These are phyloP conservation scores for Albophoma yamanashiensis DNA, from an alignment of 2,329 filamentous ascomycete species.

Conservation along the genomic window DNA sequence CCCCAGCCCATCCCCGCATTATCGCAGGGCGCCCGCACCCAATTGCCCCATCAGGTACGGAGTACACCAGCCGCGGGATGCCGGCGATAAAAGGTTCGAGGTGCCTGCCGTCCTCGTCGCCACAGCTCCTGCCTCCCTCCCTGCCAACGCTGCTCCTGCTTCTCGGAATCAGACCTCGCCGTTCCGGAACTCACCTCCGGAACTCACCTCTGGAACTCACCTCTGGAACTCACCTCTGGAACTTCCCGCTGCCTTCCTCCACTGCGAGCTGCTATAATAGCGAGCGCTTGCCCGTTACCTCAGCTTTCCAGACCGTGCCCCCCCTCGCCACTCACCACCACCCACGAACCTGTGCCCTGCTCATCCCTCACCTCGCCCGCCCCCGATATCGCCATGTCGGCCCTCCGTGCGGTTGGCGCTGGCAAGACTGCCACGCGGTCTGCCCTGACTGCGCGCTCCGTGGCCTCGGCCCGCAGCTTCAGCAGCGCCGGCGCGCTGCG, in stretches of 20 bases:
- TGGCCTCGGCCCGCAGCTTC: constrained; percentile 4
- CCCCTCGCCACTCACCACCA: background rate
- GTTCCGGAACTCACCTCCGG: background rate
- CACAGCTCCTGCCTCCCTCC: background rate
- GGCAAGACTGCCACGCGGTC: constrained; percentile 2
- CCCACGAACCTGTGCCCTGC: too few species aligned
- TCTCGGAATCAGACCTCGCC: background rate
- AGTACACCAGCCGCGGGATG: background rate
- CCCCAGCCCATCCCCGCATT: background rate
- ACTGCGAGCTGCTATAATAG: background rate
- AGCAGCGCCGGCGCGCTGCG: constrained; percentile 7
- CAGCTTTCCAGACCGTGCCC: background rate
- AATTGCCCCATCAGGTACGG: background rate
- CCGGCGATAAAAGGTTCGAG: background rate
- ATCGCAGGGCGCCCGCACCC: background rate
- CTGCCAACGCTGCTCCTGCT: background rate
- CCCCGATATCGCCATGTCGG: constrained; percentile 3
- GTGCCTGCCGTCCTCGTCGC: background rate
- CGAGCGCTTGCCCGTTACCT: background rate
- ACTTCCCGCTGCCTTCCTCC: background rate
- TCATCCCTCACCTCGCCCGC: background rate
- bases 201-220: too few species aligned
- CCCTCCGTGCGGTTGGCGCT: constrained; percentile 7
- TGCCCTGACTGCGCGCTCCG: background rate
- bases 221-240: too few species aligned